phyloP scores from a whole-genome alignment of 2,329 filamentous ascomycete species.

The Diplodia intermedia region DNA sequence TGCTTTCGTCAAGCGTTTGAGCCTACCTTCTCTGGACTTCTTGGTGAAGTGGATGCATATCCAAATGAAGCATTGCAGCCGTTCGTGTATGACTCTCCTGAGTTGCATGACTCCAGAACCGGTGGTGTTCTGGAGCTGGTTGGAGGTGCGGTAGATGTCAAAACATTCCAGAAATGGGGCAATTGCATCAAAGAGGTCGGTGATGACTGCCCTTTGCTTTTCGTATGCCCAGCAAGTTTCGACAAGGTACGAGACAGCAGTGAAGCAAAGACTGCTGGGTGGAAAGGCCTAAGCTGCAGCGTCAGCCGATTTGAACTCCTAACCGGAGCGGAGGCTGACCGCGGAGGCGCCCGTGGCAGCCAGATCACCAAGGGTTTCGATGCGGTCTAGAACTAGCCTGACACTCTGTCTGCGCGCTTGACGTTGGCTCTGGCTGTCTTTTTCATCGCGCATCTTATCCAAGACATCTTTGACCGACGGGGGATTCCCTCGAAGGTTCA shows the following conservation, averaged over 20 bases:
- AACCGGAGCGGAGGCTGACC: neutral
- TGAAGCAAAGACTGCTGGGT: constrained; percentile 5
- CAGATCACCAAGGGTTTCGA: neutral
- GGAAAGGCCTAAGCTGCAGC: neutral
- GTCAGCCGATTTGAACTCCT: neutral
- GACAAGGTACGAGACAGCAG: constrained; percentile 10
- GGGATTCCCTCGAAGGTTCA: neutral
- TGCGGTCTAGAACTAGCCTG: neutral
- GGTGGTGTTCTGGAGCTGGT: neutral
- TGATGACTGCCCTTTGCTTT: neutral
- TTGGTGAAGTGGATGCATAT: constrained; percentile 3
- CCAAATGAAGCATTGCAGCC: constrained; percentile 2
- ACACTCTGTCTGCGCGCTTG: neutral
- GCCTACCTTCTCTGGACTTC: neutral
- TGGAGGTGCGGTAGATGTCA: neutral
- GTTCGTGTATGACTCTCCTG: neutral
- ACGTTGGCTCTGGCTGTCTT: neutral
- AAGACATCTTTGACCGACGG: neutral
- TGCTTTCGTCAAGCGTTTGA: neutral
- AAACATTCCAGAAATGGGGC: constrained; percentile 1
- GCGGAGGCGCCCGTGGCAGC: neutral
- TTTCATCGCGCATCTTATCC: neutral
- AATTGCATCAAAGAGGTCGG: neutral
- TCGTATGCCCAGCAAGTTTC: constrained; percentile 8
- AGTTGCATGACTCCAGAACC: neutral